A percentile compares a stretch with the other conserved stretches of the same genome.
phyloP scores from a whole-genome alignment of 2,329 filamentous ascomycete species.

The Xylaria polymorpha region DNA sequence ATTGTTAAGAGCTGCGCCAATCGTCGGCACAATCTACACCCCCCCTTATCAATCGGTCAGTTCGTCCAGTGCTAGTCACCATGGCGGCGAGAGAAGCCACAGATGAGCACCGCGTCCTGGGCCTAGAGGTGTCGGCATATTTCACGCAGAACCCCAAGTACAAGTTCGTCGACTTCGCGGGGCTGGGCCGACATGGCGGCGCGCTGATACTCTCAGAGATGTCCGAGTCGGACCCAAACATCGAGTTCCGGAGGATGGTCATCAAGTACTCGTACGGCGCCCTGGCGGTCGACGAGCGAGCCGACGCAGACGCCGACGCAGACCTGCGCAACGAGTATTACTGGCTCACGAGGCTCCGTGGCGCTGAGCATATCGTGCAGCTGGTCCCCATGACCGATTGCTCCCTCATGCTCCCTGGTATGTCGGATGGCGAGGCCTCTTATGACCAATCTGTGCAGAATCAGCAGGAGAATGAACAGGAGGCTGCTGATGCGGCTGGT shows the following conservation, averaged over 20 bases:
- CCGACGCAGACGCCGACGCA: conserved; percentile 2
- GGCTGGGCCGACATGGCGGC: conserved; percentile 21
- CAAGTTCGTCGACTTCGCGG: conserved; percentile 8
- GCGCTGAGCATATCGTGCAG: conserved; percentile 35
- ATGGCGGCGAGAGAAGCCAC: background rate
- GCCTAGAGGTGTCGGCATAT: conserved; percentile 15
- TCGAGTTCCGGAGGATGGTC: conserved; percentile 9
- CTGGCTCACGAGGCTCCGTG: conserved; percentile 26
- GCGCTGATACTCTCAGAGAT: conserved; percentile 13
- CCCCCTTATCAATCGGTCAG: too few relatives aligned
- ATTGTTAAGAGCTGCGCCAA: background rate
- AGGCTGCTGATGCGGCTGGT: background rate
- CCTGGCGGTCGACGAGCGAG: background rate
- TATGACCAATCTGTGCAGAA: background rate
- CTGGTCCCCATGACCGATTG: conserved; percentile 24
- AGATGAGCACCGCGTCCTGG: background rate
- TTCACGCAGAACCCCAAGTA: conserved; percentile 11
- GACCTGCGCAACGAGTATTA: conserved; percentile 33
- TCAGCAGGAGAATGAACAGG: background rate
- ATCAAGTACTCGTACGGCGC: conserved; percentile 31
- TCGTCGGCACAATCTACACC: too few relatives aligned
- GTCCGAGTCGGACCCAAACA: background rate
- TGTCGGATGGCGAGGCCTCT: conserved; percentile 9
- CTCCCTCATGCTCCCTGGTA: conserved; percentile 10
- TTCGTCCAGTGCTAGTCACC: background rate